A percentile compares a stretch with the other conserved stretches of the same genome.
Evolutionary conservation across 176 grass and related monocot genomes (phyloP).

Genomic region (Stipa capillata): DNA sequence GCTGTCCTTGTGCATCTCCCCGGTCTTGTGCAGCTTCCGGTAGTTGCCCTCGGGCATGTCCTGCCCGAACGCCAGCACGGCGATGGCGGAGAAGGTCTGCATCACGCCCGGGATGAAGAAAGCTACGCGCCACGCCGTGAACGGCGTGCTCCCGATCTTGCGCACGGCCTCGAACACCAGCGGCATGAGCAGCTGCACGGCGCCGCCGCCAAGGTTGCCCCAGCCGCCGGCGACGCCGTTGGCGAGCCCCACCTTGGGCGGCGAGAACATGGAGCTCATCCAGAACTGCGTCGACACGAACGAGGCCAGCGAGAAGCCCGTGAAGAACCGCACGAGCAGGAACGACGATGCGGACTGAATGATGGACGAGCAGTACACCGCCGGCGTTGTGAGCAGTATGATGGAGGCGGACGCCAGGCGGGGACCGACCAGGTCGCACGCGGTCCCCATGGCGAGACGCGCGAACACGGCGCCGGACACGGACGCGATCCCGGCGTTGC

Average conservation of each 20-base stretch:
- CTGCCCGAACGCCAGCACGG: slow-evolving; percentile 60
- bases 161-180: slow-evolving; percentile 62
- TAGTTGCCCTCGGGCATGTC: slow-evolving; percentile 91
- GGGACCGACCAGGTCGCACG: slow-evolving; percentile 80
- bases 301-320: slow-evolving; percentile 85
- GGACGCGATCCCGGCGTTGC: slow-evolving; percentile 91
- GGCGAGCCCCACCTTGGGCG: slow-evolving; percentile 70
- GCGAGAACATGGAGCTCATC: slow-evolving; percentile 98
- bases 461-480: slow-evolving; percentile 88
- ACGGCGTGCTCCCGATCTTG: slow-evolving; percentile 60
- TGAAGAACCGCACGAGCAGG: slow-evolving; percentile 86
- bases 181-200: slow-evolving; percentile 86
- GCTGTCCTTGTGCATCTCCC: slow-evolving; percentile 80
- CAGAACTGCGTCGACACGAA: slow-evolving; percentile 96
- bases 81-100: slow-evolving; percentile 68
- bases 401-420: slow-evolving; percentile 68
- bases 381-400: slow-evolving; percentile 77
- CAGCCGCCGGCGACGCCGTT: slow-evolving; percentile 87
- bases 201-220: slow-evolving; percentile 94
- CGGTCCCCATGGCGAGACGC: slow-evolving; percentile 86
- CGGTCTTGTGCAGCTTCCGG: slow-evolving; percentile 50
- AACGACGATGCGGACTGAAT: slow-evolving; percentile 42
- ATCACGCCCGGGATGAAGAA: slow-evolving; percentile 90
- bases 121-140: slow-evolving; percentile 73
- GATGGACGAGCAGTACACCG: slow-evolving; percentile 67